Base-by-base conservation (phyloP, 2,329 filamentous ascomycete genomes). In the Claviceps maximensis region DNA sequence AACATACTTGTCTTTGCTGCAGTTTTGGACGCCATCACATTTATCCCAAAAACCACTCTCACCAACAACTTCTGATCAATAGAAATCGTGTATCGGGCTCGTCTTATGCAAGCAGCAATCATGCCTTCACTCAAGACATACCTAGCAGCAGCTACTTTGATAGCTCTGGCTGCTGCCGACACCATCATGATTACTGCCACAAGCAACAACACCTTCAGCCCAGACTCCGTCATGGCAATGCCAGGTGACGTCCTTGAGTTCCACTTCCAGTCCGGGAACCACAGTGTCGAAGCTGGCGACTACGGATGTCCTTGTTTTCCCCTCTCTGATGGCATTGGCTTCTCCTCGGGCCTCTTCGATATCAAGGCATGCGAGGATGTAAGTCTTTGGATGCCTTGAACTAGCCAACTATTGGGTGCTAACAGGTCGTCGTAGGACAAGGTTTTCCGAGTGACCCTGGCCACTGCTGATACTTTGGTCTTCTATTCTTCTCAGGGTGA, bases 401-500 rank as follows among this genome's bases (percentile, higher is more conserved):
- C 13, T 9, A 23, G 21, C 15, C 33, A 1, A 48, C 4, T 13
- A 23, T 2, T 27, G 2, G 3, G 46, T 40, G 45, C 49, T 54
- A 15, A 54, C 29, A 25, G 7, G 3, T 13, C 8, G 2, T n/a
- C n/a, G 13, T 25, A 69, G 67, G 58, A 62, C 57, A 59, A 69
- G 45, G 58, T 69, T 25, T 71, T 69, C 59, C 62, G 61, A 52
- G 65, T 71, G 53, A 61, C 55, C 1, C 49, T 70, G 53, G 62
- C 63, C 49, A 56, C 61, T 55, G 65, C 62, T 6, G 61, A 68
- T 1, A 65, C 68, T 33, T 61, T 65, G 9, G 59, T 61, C n/a
- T 69, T 70, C 58, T 70, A 69, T 56, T 71, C 68, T n/a, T 67
- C 66, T 7, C 67, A 68, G 44, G 65, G 60, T n/a, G 58, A 63